phyloP scores from a whole-genome alignment of 768 basidiomycete species.

The Termitomyces sp. region DNA sequence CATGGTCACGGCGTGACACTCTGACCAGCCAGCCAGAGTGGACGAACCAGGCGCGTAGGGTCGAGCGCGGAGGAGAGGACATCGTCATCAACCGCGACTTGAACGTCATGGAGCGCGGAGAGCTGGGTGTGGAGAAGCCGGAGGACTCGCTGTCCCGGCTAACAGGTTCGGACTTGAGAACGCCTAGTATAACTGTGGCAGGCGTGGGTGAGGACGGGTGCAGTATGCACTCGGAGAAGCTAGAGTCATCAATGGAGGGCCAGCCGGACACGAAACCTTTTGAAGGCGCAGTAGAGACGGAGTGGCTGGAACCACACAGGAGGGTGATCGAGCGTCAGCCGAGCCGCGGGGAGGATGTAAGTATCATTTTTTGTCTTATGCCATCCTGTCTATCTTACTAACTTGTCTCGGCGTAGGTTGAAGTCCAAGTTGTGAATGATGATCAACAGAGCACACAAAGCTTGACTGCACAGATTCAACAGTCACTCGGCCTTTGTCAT shows the following conservation, averaged over 20 bases:
- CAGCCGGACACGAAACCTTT: conserved; percentile 41
- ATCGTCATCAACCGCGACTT: conserved; percentile 88
- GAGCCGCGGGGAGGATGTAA: conserved; percentile 68
- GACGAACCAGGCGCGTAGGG: conserved; percentile 72
- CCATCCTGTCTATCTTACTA: not conserved
- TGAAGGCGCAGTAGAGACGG: conserved; percentile 39
- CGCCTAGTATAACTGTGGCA: conserved; percentile 16
- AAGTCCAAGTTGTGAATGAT: conserved; percentile 60
- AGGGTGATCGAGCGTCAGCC: conserved; percentile 59
- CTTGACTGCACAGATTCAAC: conserved; percentile 12
- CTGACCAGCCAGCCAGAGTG: conserved; percentile 59
- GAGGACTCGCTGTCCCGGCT: conserved; percentile 8
- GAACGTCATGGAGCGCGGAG: conserved; percentile 45
- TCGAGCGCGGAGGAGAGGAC: conserved; percentile 63
- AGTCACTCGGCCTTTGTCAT: conserved; percentile 13
- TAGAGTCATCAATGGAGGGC: conserved; percentile 15
- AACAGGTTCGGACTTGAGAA: conserved; percentile 13
- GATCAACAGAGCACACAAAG: conserved; percentile 17
- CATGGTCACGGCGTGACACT: conserved; percentile 79
- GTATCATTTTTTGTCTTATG: conserved; percentile 19
- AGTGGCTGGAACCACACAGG: conserved; percentile 75
- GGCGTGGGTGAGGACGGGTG: conserved; percentile 15
- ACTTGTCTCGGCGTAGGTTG: conserved; percentile 42
- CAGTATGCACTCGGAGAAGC: conserved; percentile 8
- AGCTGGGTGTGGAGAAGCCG: conserved; percentile 12